phyloP scores from a whole-genome alignment of 306 rosid genomes.

The Sesbania bispinosa region DNA sequence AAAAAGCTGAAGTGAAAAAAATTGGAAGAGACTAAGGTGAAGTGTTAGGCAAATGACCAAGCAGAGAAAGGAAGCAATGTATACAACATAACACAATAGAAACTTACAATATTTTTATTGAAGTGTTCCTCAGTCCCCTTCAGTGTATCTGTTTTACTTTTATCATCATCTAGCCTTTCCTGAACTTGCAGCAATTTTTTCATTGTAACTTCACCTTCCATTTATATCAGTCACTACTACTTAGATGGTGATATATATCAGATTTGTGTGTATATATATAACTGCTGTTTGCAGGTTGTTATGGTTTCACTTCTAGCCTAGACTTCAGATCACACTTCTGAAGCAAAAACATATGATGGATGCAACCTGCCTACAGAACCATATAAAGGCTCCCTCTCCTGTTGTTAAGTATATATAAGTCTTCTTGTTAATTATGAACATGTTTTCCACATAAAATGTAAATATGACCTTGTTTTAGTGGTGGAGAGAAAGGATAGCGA shows the following conservation, averaged over 20 bases:
- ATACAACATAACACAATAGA: background rate
- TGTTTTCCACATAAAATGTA: no score
- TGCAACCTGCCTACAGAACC: no score
- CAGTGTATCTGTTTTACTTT: no score
- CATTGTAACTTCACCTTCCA: conserved; percentile 31
- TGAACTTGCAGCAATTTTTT: conserved; percentile 23
- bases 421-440: no score
- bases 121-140: no score
- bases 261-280: background rate
- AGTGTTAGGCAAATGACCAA: background rate
- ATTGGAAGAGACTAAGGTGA: background rate
- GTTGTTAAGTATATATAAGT: no score
- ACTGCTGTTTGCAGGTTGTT: background rate
- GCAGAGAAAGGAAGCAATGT: background rate
- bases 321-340: no score
- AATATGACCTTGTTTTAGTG: no score
- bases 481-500: background rate
- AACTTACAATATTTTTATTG: conserved; percentile 37
- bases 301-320: background rate
- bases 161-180: no score
- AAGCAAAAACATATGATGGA: no score
- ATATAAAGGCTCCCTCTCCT: no score
- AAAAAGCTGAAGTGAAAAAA: background rate
- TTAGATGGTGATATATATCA: no score
- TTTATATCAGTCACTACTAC: background rate